A percentile compares a stretch with the other conserved stretches of the same genome.
Evolutionary conservation across 1,284 basidiomycete genomes (phyloP).

Genomic region (Tilletia caries): DNA sequence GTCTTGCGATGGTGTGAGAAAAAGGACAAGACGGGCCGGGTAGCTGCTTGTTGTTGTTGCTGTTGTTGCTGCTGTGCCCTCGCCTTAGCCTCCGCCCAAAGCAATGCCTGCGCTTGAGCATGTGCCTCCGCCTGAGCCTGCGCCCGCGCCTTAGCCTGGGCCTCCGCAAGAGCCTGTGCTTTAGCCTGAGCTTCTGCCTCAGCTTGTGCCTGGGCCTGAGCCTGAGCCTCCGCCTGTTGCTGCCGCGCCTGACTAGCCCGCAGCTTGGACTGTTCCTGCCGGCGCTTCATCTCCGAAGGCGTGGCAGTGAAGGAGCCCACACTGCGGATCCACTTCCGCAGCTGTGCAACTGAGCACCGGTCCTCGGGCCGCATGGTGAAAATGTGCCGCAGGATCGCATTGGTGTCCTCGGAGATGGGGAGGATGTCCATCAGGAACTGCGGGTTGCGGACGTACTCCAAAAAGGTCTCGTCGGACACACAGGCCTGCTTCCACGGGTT

Average conservation of each 20-base stretch:
- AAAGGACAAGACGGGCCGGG: background rate
- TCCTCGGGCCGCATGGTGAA: slow-evolving; percentile 47
- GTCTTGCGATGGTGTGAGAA: background rate
- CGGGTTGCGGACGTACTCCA: slow-evolving; percentile 47
- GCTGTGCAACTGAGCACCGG: slow-evolving; percentile 39
- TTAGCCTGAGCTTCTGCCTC: slow-evolving; percentile 1
- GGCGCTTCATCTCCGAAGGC: slow-evolving; percentile 31
- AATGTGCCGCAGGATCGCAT: slow-evolving; percentile 47
- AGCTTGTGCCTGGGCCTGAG: slow-evolving; percentile 11
- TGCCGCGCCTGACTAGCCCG: background rate
- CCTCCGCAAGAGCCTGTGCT: background rate
- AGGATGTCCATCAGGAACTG: slow-evolving; percentile 50
- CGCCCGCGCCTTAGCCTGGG: background rate
- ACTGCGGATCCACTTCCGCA: slow-evolving; percentile 38
- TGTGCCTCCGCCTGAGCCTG: background rate
- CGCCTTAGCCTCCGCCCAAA: background rate
- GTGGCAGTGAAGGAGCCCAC: slow-evolving; percentile 49
- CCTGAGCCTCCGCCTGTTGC: slow-evolving; percentile 14
- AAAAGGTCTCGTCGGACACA: slow-evolving; percentile 69
- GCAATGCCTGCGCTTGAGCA: background rate
- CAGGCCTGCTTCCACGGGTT: slow-evolving; percentile 83
- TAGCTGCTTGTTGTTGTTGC: background rate
- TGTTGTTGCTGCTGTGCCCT: background rate
- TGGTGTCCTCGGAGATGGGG: slow-evolving; percentile 49
- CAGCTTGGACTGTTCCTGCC: slow-evolving; percentile 11